These are phyloP conservation scores for Plantago ovata DNA, from an alignment of 257 asterid species.

Conservation along the genomic window DNA sequence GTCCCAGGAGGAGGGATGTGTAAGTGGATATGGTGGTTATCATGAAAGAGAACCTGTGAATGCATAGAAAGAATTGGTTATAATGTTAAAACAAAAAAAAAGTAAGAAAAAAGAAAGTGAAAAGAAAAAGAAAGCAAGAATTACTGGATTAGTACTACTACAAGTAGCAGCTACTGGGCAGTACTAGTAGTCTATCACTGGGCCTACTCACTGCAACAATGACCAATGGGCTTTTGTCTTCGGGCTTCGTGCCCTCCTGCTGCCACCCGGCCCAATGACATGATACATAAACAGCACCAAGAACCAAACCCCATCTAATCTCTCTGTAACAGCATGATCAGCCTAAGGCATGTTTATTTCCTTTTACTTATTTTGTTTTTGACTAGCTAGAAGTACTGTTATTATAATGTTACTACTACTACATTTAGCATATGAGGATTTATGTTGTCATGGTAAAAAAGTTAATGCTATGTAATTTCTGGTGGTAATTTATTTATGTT, in stretches of 20 bases:
- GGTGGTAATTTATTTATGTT: neutral
- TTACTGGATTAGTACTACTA: neutral
- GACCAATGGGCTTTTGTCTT: slow-evolving; percentile 37
- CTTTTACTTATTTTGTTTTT: neutral
- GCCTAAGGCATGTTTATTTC: neutral
- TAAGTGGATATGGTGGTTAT: slow-evolving; percentile 16
- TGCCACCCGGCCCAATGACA: slow-evolving; percentile 13
- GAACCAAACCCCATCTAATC: neutral
- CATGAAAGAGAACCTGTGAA: slow-evolving; percentile 24
- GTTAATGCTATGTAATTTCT: neutral
- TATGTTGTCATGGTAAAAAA: neutral
- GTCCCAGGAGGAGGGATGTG: slow-evolving; percentile 14
- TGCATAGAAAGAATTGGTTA: neutral
- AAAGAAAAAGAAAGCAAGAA: neutral
- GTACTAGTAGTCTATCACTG: neutral
- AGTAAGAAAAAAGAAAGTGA: no score
- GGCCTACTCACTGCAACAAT: slow-evolving; percentile 9
- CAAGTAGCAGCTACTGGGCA: neutral
- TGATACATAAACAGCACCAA: slow-evolving; percentile 22
- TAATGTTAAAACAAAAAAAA: no score
- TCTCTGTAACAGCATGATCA: neutral
- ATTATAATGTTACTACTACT: neutral
- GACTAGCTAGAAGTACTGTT: no score
- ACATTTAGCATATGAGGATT: slow-evolving; percentile 10
- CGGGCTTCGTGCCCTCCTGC: slow-evolving; percentile 35